These are phyloP conservation scores for Pseudopyrenochaeta lycopersici DNA, from an alignment of 2,329 filamentous ascomycete species.

Conservation along the genomic window DNA sequence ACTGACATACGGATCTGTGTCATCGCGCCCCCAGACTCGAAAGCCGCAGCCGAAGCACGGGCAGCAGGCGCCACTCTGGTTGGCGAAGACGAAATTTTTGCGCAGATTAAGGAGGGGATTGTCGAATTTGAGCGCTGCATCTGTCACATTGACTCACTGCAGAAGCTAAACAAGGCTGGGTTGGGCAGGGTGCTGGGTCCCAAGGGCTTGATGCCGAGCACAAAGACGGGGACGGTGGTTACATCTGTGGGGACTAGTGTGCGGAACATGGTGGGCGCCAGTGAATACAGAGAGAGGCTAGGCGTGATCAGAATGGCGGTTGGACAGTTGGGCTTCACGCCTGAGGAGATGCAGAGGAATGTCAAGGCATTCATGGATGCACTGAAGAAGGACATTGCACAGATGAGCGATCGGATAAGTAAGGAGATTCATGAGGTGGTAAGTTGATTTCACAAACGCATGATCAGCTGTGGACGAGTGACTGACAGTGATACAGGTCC, in stretches of 20 bases:
- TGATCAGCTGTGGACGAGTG: conserved; percentile 8
- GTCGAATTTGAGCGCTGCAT: conserved; percentile 91
- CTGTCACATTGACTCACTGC: conserved; percentile 81
- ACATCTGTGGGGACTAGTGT: conserved; percentile 79
- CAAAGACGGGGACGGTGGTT: conserved; percentile 88
- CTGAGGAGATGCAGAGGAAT: conserved; percentile 85
- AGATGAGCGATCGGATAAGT: conserved; percentile 68
- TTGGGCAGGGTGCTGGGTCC: conserved; percentile 87
- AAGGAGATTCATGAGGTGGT: conserved; percentile 80
- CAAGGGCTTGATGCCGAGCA: conserved; percentile 88
- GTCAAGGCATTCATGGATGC: conserved; percentile 78
- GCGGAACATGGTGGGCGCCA: conserved; percentile 82
- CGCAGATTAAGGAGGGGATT: conserved; percentile 75
- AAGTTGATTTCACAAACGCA: conserved; percentile 35
- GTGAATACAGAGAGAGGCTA: conserved; percentile 84
- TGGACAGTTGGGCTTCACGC: conserved; percentile 88
- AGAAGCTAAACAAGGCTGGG: conserved; percentile 80
- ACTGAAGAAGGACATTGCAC: conserved; percentile 79
- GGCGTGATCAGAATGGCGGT: conserved; percentile 90
- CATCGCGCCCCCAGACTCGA: conserved; percentile 83
- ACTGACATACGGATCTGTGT: conserved; percentile 90
- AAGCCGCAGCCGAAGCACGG: conserved; percentile 75
- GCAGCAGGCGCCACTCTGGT: conserved; percentile 82
- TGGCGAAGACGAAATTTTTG: conserved; percentile 87
- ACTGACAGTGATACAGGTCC: conserved; percentile 64